Evolutionary conservation across 805 yeast species (phyloP).

Genomic region (Starmerella lactis-condensi): DNA sequence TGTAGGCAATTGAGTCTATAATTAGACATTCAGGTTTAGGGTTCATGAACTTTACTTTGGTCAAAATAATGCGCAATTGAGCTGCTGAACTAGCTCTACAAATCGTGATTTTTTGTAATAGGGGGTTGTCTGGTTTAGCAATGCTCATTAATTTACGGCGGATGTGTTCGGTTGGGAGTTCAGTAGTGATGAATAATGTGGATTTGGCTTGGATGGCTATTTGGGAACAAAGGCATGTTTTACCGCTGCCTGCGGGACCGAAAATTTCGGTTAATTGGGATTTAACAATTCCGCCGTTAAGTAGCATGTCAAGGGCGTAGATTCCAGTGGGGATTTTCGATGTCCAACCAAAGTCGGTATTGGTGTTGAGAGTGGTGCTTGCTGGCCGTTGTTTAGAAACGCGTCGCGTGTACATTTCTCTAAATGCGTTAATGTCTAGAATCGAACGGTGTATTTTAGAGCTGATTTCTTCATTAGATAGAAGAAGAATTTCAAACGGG

Average conservation of each 20-base stretch:
- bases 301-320: constrained; percentile 28
- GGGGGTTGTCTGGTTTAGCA: neutral
- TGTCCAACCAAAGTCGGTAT: too few species aligned
- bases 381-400: neutral
- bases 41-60: neutral
- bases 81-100: neutral
- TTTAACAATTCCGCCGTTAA: constrained; percentile 40
- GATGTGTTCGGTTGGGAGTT: constrained; percentile 46
- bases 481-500: constrained; percentile 8
- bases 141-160: constrained; percentile 15
- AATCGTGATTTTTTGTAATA: constrained; percentile 1
- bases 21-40: constrained; percentile 30
- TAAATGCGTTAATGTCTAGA: constrained; percentile 8
- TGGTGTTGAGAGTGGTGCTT: neutral
- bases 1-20: constrained; percentile 56
- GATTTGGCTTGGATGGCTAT: constrained; percentile 41
- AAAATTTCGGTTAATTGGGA: constrained; percentile 52
- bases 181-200: constrained; percentile 66
- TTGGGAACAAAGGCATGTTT: constrained; percentile 61
- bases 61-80: constrained; percentile 6
- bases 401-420: constrained; percentile 1
- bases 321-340: constrained; percentile 33
- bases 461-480: constrained; percentile 4
- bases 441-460: constrained; percentile 4
- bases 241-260: constrained; percentile 76